Base-by-base conservation (phyloP, 2,329 filamentous ascomycete species). In the Cladosporium sp. region DNA sequence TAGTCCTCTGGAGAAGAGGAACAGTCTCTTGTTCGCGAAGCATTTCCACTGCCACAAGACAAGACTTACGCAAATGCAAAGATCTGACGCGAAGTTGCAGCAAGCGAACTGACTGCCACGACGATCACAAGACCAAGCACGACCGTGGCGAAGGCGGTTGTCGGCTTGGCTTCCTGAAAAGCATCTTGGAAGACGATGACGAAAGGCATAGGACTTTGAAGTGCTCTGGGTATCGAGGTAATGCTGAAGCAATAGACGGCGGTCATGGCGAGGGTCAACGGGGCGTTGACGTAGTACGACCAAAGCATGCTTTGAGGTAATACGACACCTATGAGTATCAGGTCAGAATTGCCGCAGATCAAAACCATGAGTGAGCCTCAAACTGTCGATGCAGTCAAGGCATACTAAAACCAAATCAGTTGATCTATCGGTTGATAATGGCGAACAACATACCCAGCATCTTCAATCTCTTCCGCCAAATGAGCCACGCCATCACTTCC, bases 61-160 rank as follows among this genome's bases (percentile, higher is more conserved):
- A 13, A 13, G 16, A 19, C 45, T 40, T 48, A 48, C 45, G 70
- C 69, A 46, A 72, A 73, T 3, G 67, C 61, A 41, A 63, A 65
- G 16, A 43, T 38, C 33, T 43, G 38, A 2, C 41, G 39, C 3
- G 39, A 43, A 25, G 30, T 38, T 5, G 48, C 39, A 4, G 48
- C 48, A 12, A 50, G 22, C 3, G 39, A 30, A 16, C 48, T 50
- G 39, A 50, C 16, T 6, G 48, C 20, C 2, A 50, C 41, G 2
- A 50, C 32, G 32, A 32, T 22, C 11, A 50, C 53, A 20, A 60
- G 54, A 42, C 57, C 51, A 15, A 62, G 52, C 38, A 62, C 57
- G 16, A 60, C 56, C 8, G 52, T 53, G 35, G 55, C 50, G 16
- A 59, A 53, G 4, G 52, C 54, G 45, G 56, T 52, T n/a, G 54